phyloP scores from a whole-genome alignment of 1,284 basidiomycete species.

The Caloboletus firmus region DNA sequence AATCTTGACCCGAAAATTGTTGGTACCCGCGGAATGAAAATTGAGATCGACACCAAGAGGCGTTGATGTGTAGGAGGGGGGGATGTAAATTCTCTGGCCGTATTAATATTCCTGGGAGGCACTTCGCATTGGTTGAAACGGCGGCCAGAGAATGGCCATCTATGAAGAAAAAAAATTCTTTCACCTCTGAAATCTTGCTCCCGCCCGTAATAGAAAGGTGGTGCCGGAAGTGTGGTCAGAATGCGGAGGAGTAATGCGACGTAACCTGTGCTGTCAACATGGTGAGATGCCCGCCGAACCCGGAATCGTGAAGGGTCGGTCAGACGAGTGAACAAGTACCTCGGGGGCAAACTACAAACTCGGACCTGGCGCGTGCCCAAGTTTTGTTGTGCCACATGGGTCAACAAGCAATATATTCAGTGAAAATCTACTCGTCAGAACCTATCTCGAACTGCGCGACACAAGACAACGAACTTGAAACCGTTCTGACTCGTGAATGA shows the following conservation, averaged over 20 bases:
- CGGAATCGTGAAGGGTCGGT: neutral
- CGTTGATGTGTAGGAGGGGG: neutral
- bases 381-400: neutral
- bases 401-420: neutral
- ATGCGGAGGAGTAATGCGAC: conserved; percentile 1
- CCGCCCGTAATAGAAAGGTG: conserved; percentile 7
- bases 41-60: neutral
- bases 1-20: neutral
- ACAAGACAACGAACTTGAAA: neutral
- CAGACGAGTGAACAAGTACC: neutral
- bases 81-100: neutral
- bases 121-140: conserved; percentile 21
- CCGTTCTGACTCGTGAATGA: no score
- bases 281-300: neutral
- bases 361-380: neutral
- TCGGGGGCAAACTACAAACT: conserved; percentile 6
- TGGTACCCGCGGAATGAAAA: neutral
- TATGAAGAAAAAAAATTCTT: conserved; percentile 29
- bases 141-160: conserved; percentile 19
- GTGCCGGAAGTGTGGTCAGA: neutral
- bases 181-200: conserved; percentile 14
- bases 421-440: neutral
- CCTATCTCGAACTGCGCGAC: neutral
- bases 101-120: conserved; percentile 7
- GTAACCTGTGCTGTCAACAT: neutral